Base-by-base conservation (phyloP, 805 yeast genomes). In the Nakazawaea pomicola region DNA sequence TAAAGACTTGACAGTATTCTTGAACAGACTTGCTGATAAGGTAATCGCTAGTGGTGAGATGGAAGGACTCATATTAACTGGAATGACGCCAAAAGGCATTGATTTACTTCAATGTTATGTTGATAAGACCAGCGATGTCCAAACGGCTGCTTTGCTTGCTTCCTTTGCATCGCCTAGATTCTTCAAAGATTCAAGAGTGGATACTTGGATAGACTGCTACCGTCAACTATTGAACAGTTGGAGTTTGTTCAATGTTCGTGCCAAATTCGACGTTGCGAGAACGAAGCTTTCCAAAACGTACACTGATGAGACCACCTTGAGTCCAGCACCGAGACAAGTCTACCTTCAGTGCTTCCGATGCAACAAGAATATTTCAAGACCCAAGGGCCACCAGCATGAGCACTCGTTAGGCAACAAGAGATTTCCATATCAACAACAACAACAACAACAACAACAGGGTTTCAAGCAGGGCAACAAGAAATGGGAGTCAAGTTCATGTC, bases 1-100 rank as follows among this genome's bases (percentile, higher is more conserved):
- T 55, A 70, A 76, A 34, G 96, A 85, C 48, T 65, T 91, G 47
- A 75, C 81, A 6, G 71, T 77, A 9, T 91, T 86, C 59, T 65
- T 91, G 49, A 76, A 78, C 41, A 62, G 83, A 31, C 68, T 90
- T 0, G 79, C 91, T 0, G 80, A 80, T 8, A 70, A 77, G 2
- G 95, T 86, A 2, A 80, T 86, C 10, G 60, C 64, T 2, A 68
- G 75, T 41, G 99, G 99, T 6, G 96, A 91, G 49, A 67, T 91
- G 24, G 98, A 91, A 59, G 98, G 98, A 1, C 66, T 91, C 31
- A 78, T 90, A 14, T 63, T 91, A 34, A 89, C 97, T 0, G 99
- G 99, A n/a, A 74, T 91, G 20, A 89, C 97, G 0, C 89, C 91
- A 1, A 67, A 76, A 39, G 95, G 95, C 0, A 76, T 87, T 24